A percentile compares a stretch with the other conserved stretches of the same genome.
phyloP scores from a whole-genome alignment of 2,329 filamentous ascomycete genomes.

The Xylariaceae sp. region DNA sequence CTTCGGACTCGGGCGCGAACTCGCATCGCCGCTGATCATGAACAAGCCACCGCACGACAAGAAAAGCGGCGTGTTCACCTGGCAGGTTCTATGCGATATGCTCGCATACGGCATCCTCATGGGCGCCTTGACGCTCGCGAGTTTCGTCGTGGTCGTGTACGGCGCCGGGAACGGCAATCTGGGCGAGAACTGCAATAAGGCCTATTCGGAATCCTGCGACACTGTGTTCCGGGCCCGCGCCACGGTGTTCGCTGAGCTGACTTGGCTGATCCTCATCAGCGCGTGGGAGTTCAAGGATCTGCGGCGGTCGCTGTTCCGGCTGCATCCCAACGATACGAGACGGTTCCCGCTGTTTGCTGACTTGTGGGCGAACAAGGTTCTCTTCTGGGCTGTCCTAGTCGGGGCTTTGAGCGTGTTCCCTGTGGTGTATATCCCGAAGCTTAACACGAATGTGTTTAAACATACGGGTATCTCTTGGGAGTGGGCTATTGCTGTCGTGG shows the following conservation, averaged over 20 bases:
- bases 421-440: slow-evolving; percentile 68
- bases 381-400: slow-evolving; percentile 64
- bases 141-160: slow-evolving; percentile 65
- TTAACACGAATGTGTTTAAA: slow-evolving; percentile 71
- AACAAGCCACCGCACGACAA: slow-evolving; percentile 72
- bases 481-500: slow-evolving; percentile 67
- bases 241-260: slow-evolving; percentile 70
- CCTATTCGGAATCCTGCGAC: slow-evolving; percentile 53
- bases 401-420: slow-evolving; percentile 63
- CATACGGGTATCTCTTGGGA: slow-evolving; percentile 72
- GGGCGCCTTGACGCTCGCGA: slow-evolving; percentile 63
- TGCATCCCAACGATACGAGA: slow-evolving; percentile 53
- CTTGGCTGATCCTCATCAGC: slow-evolving; percentile 70
- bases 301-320: slow-evolving; percentile 67
- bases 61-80: slow-evolving; percentile 69
- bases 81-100: slow-evolving; percentile 76
- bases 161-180: slow-evolving; percentile 55
- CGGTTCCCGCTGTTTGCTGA: slow-evolving; percentile 58
- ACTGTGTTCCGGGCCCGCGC: slow-evolving; percentile 69
- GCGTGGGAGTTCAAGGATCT: slow-evolving; percentile 78
- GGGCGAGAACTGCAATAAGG: slow-evolving; percentile 61
- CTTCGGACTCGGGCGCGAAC: slow-evolving; percentile 81
- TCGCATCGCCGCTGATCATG: slow-evolving; percentile 74
- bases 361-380: slow-evolving; percentile 67
- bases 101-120: slow-evolving; percentile 76